Evolutionary conservation across 208 protist species (phyloP), one percentile per base, ranked within the genome.

Genomic region (Herpetomonas samuelpessoai): DNA sequence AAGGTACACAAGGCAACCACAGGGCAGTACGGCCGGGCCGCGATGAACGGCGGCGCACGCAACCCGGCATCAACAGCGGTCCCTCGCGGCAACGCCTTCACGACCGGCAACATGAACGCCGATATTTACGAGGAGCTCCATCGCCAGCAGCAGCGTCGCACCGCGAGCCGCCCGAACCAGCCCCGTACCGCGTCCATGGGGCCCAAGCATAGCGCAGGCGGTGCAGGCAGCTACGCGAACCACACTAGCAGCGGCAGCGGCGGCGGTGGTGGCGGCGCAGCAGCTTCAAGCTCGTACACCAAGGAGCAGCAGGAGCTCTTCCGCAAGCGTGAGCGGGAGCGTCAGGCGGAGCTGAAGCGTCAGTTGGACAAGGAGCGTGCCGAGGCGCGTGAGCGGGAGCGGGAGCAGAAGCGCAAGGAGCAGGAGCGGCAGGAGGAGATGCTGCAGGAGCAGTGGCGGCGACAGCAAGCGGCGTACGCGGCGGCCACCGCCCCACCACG

Each of bases 231-330:
- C 35, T 10, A 51, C 44, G 49, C 59, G 47, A 7, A 54, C 18
- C 19, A 61, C 58, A 38, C 53, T 41, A 31, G 45, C 35, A 28
- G 69, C 31, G 14, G 60, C 45, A 28, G 29, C 52, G 19, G 56
- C 63, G n/a, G 19, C 35, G n/a, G 39, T 53, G 1, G 53, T 30
- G 16, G 14, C 39, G 48, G 38, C 12, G 45, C 28, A 49, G 19
- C 27, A 1, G 31, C 27, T n/a, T 45, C 29, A 12, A 47, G 45
- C 12, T 78, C 73, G 30, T 89, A 89, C 69, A 86, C 73, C 19
- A 79, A 84, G 45, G 86, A 74, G 44, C 81, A 89, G 65, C 68
- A 82, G 53, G 79, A 83, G 41, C 67, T 82, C 19, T 89, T 87
- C 62, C 74, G 68, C 28, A 68, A 66, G 25, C 75, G 72, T 2